Evolutionary conservation across 306 rosid species (phyloP).

Genomic region (Quercus variabilis): DNA sequence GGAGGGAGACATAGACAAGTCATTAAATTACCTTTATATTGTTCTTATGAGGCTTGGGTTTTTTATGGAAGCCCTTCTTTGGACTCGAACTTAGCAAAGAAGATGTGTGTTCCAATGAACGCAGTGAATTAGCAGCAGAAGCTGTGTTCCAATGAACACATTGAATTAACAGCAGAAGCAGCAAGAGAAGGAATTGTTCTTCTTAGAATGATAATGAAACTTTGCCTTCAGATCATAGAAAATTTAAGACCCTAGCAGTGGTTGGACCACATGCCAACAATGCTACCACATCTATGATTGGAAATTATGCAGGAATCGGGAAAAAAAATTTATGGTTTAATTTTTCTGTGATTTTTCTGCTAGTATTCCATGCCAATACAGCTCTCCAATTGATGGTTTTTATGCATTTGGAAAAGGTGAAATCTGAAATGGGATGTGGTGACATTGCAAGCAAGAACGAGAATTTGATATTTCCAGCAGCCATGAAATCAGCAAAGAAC

Average conservation of each 20-base stretch:
- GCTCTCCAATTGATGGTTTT: slow-evolving; percentile 19
- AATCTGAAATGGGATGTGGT: slow-evolving; percentile 16
- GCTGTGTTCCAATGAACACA: slow-evolving; percentile 5
- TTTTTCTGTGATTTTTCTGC: too few relatives aligned
- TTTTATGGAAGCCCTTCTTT: slow-evolving; percentile 16
- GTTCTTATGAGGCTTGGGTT: slow-evolving; percentile 22
- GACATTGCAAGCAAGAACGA: slow-evolving; percentile 3
- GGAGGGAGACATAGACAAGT: slow-evolving; percentile 12
- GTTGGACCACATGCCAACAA: slow-evolving; percentile 29
- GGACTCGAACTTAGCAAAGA: background rate
- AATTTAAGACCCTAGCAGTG: background rate
- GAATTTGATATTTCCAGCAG: background rate
- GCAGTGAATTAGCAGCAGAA: too few relatives aligned
- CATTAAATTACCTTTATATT: slow-evolving; percentile 4
- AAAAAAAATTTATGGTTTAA: too few relatives aligned
- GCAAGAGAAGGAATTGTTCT: slow-evolving; percentile 28
- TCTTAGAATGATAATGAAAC: slow-evolving; percentile 6
- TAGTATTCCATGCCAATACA: slow-evolving; percentile 12
- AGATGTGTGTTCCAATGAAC: background rate
- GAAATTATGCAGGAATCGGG: slow-evolving; percentile 20
- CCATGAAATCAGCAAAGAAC: background rate
- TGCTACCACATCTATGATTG: slow-evolving; percentile 22
- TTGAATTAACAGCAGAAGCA: slow-evolving; percentile 20
- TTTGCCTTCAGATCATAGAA: background rate
- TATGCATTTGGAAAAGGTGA: slow-evolving; percentile 7